Base-by-base conservation (phyloP, 441 rosid species). In the Viola pubescens region DNA sequence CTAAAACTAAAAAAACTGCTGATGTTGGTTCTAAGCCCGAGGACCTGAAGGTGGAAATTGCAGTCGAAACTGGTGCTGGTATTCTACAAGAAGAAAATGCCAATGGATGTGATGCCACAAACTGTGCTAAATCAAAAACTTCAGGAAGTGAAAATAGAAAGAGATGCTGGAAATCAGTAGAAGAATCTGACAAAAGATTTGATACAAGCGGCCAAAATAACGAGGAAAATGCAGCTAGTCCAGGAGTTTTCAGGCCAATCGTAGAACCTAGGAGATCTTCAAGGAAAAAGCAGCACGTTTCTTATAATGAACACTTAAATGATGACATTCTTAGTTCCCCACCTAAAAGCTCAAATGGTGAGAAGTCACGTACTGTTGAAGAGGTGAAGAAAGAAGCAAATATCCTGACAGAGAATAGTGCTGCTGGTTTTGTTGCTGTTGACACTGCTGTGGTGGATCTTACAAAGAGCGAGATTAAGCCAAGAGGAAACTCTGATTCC, bases 211-310 rank as follows among this genome's bases (percentile, higher is more conserved):
- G 74, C 75, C 64, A 48, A 14, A 83, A 78, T 11, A 56, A 70
- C 51, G 86, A 76, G 57, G 84, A 71, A 62, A 75, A 58, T 61
- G 54, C 56, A 48, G 64, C 41, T 19, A 42, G 52, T 59, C 48
- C 61, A 56, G 75, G 65, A 70, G 70, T 48, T 54, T 58, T 58
- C 34, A 73, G 64, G 54, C 46, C 44, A 13, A 54, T 64, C 67
- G 70, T 46, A 48, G 73, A 71, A 41, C 65, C 71, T 39, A 80
- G 94, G 65, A 81, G 89, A 80, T 87, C 98, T 59, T 79, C 69
- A 41, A 78, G 96, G 75, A 78, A 60, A 53, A 92, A 81, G 80
- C 94, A 71, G 56, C 67, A 72, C 26, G 81, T 82, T 60, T 77
- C 90, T 10, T 85, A 83, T 52, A 74, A 79, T 46, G 90, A 84